These are phyloP conservation scores for Xylariaceae sp. DNA, from an alignment of 2,329 filamentous ascomycete species.

Conservation along the genomic window DNA sequence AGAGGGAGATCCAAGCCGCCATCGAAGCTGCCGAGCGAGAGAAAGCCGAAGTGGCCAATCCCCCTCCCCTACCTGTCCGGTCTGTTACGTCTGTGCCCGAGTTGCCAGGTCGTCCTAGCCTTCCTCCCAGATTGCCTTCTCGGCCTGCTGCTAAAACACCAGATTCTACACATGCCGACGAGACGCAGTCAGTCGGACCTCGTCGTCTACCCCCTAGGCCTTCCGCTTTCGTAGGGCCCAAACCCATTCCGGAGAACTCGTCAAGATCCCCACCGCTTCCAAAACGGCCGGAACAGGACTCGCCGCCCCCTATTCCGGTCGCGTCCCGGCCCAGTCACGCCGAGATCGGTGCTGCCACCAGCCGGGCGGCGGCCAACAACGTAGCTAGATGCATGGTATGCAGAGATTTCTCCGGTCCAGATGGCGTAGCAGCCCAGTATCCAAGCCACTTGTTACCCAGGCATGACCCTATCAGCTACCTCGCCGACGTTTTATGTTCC, in stretches of 20 bases:
- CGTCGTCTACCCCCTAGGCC: constrained; percentile 38
- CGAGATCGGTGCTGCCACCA: constrained; percentile 44
- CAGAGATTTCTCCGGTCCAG: constrained; percentile 79
- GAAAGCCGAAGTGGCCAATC: constrained; percentile 25
- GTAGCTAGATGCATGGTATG: constrained; percentile 62
- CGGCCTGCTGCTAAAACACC: constrained; percentile 37
- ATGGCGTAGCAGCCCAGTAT: constrained; percentile 70
- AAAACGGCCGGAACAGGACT: constrained; percentile 31
- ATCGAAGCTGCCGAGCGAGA: constrained; percentile 33
- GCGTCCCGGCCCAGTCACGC: constrained; percentile 46
- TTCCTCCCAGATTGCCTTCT: constrained; percentile 49
- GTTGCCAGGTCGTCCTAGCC: constrained; percentile 34
- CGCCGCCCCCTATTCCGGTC: constrained; percentile 48
- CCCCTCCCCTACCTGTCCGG: constrained; percentile 28
- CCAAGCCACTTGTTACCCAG: constrained; percentile 65
- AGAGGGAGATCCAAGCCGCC: constrained; percentile 44
- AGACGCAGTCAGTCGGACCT: constrained; percentile 26
- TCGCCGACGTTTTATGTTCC: constrained; percentile 71
- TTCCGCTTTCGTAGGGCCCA: constrained; percentile 29
- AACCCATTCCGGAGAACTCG: constrained; percentile 27
- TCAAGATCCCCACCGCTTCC: constrained; percentile 21
- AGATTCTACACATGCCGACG: constrained; percentile 22
- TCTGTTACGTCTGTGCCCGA: constrained; percentile 32
- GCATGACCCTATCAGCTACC: constrained; percentile 60
- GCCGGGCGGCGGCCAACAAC: constrained; percentile 29